A percentile compares a stretch with the other conserved stretches of the same genome.
Conservation (phyloP, 305 asterid genomes). For the Rubia tinctorum region DNA sequence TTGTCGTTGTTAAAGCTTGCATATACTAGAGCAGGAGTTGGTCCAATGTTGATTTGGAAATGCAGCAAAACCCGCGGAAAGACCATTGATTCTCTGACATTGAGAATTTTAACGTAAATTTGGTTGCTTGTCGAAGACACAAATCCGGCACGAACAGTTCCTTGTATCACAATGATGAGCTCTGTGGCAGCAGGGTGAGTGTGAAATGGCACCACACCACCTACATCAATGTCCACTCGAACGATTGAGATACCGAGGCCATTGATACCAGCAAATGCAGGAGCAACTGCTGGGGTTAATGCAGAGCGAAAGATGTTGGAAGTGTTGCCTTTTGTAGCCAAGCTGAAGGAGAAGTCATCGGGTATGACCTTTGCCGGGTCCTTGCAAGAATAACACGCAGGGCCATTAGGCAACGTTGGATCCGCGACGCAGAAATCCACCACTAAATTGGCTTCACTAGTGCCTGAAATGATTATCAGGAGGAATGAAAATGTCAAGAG, state of each 20-base stretch:
- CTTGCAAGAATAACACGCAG: slow-evolving; percentile 82
- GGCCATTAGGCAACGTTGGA: slow-evolving; percentile 39
- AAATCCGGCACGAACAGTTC: slow-evolving; percentile 65
- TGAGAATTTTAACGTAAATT: slow-evolving; percentile 42
- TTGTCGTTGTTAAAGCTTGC: slow-evolving; percentile 53
- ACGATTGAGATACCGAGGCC: slow-evolving; percentile 70
- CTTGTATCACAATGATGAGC: slow-evolving; percentile 48
- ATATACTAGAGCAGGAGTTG: slow-evolving; percentile 34
- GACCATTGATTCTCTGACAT: slow-evolving; percentile 59
- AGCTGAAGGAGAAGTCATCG: slow-evolving; percentile 57
- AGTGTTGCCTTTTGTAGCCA: slow-evolving; percentile 53
- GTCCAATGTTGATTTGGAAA: slow-evolving; percentile 67
- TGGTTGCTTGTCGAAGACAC: slow-evolving; percentile 57
- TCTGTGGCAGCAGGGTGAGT: slow-evolving; percentile 81
- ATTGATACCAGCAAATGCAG: slow-evolving; percentile 61
- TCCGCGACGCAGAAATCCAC: slow-evolving; percentile 84
- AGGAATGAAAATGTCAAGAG: slow-evolving; percentile 33
- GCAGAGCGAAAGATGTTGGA: slow-evolving; percentile 60
- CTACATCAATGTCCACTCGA: slow-evolving; percentile 55
- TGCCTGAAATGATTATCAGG: slow-evolving; percentile 30
- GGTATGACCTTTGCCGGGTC: slow-evolving; percentile 36
- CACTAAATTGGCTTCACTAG: slow-evolving; percentile 34
- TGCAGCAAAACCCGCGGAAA: slow-evolving; percentile 78
- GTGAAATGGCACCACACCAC: slow-evolving; percentile 82
- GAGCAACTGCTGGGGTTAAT: slow-evolving; percentile 58